Evolutionary conservation across 2,329 filamentous ascomycete species (phyloP), one percentile per base, ranked within the genome.

Genomic region (Fusarium protoensiforme): DNA sequence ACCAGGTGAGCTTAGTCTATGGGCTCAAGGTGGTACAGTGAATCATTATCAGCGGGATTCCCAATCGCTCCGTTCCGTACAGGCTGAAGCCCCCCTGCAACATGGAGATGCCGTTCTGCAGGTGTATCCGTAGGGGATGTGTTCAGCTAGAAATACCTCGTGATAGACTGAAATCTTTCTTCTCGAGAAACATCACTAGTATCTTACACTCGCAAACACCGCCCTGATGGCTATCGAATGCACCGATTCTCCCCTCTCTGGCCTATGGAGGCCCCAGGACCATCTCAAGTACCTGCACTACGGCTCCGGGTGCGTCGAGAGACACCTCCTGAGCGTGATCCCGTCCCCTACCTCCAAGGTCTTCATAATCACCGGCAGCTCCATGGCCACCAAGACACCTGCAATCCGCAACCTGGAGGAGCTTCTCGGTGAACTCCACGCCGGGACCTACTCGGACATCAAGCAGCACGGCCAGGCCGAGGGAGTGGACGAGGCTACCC

Each of bases 251-350:
- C 73, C 71, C 20, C 63, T 74, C 1, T 68, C 59, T 18, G 73
- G 71, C 11, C 53, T 75, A 31, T 75, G 73, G 73, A 69, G 64
- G 29, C 73, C 73, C 20, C 71, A 74, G 24, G 43, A 48, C 22
- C 73, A 75, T 24, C 61, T 75, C 46, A 69, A 74, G 58, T 29
- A 67, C 33, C 27, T 75, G 38, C 70, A 74, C 58, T 75, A 75
- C 48, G 73, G 73, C 14, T 38, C 73, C 3, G 65, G 69, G 33
- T 75, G 73, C 43, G 67, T 74, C 13, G 67, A 74, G 22, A 67
- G 72, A 33, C 67, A 75, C 29, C 69, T 75, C 13, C 22, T 72
- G 20, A 53, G 20, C 48, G 46, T 61, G 9, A 24, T 74, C 22
- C 71, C 71, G 7, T 70, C 67, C n/a, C 13, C 65, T 2, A 57